Percentiles rank a stretch among this genome's conserved stretches.
Conservation (phyloP, 2,329 filamentous ascomycete species). For the Fusarium miscanthi region DNA sequence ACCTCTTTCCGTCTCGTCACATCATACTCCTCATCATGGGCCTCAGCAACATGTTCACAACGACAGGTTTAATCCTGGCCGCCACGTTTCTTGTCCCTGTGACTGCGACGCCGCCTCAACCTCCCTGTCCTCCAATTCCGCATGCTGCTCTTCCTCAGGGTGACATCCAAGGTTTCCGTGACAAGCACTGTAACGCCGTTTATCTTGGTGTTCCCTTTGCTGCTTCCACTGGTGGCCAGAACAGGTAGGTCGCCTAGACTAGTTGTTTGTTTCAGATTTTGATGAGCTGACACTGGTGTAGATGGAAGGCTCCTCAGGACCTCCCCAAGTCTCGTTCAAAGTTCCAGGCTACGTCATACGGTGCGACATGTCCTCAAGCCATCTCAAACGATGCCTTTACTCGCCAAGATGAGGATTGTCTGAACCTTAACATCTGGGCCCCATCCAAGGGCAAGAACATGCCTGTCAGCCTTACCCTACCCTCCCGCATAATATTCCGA, state of each 20-base stretch:
- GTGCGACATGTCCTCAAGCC: conserved; percentile 41
- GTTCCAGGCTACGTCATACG: conserved; percentile 33
- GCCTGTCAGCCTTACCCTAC: conserved; percentile 39
- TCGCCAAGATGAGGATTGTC: conserved; percentile 53
- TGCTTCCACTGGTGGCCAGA: conserved; percentile 53
- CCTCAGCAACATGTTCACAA: conserved; percentile 18
- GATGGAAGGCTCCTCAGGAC: conserved; percentile 40
- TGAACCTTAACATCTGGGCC: conserved; percentile 56
- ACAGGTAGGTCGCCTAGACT: conserved; percentile 39
- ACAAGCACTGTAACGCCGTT: conserved; percentile 49
- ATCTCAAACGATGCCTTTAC: conserved; percentile 27
- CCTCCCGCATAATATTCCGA: neutral
- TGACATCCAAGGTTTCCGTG: conserved; percentile 51
- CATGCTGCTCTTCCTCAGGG: conserved; percentile 44
- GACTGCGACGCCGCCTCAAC: neutral
- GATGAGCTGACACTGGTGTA: conserved; percentile 10
- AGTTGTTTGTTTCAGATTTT: neutral
- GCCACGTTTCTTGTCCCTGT: conserved; percentile 20
- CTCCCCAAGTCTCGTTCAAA: conserved; percentile 20
- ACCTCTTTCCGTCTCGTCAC: conserved; percentile 12
- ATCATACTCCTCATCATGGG: conserved; percentile 29
- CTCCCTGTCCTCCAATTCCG: conserved; percentile 11
- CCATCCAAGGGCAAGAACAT: conserved; percentile 42
- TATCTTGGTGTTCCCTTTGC: conserved; percentile 55
- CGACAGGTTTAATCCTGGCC: conserved; percentile 30